These are phyloP conservation scores for Trichoderma brevicompactum DNA, from an alignment of 2,329 filamentous ascomycete species.

Conservation along the genomic window DNA sequence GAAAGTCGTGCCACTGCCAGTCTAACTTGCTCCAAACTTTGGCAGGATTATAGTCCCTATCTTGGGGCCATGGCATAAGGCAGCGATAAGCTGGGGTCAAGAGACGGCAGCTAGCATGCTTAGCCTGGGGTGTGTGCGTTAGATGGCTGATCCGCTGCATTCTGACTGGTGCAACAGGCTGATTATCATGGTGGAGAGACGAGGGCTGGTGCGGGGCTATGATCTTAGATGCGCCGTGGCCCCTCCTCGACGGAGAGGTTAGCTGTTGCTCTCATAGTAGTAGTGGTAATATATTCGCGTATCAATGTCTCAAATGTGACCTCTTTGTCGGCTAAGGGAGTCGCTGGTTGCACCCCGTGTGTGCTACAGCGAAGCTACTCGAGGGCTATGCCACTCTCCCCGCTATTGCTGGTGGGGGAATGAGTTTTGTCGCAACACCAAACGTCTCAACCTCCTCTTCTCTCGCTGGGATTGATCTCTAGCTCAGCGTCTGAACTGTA, in stretches of 20 bases:
- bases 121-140: conserved; percentile 7
- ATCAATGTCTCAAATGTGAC: conserved; percentile 18
- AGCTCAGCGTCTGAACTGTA: background rate
- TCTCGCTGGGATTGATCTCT: background rate
- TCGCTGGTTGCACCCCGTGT: background rate
- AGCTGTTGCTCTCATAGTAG: background rate
- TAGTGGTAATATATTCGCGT: background rate
- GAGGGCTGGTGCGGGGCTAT: conserved; percentile 23
- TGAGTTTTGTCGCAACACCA: background rate
- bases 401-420: background rate
- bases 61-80: conserved; percentile 3
- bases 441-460: background rate
- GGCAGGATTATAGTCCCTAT: background rate
- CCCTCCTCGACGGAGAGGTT: background rate
- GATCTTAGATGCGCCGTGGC: conserved; percentile 14
- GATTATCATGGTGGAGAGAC: conserved; percentile 17
- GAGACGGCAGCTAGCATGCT: conserved; percentile 13
- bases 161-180: conserved; percentile 21
- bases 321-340: background rate
- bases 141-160: conserved; percentile 4
- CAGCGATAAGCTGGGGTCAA: conserved; percentile 17
- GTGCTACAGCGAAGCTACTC: background rate
- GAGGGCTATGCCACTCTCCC: background rate
- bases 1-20: conserved; percentile 7
- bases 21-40: background rate